These are phyloP conservation scores for Papiliotrema laurentii DNA, from an alignment of 1,284 basidiomycete species.

Conservation along the genomic window DNA sequence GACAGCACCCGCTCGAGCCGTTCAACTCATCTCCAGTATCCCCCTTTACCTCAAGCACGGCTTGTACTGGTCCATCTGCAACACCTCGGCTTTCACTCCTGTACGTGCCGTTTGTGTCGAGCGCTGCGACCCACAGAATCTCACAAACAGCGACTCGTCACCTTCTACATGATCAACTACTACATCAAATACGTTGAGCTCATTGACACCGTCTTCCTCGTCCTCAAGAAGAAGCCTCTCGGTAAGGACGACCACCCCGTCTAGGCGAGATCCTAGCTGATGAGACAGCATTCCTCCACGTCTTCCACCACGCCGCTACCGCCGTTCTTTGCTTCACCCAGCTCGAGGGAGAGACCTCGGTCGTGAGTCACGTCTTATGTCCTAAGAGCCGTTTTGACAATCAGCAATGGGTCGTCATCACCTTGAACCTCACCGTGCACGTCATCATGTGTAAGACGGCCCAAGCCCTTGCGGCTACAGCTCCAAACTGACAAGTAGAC, in stretches of 20 bases:
- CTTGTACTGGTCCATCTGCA: slow-evolving; percentile 74
- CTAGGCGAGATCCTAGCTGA: neutral
- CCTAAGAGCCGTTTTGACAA: neutral
- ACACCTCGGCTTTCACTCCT: slow-evolving; percentile 72
- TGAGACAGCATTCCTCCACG: slow-evolving; percentile 80
- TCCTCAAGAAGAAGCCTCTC: slow-evolving; percentile 96
- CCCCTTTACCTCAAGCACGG: slow-evolving; percentile 70
- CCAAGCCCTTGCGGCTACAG: neutral
- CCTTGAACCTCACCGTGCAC: slow-evolving; percentile 88
- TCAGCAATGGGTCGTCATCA: slow-evolving; percentile 94
- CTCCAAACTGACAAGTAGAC: slow-evolving; percentile 57
- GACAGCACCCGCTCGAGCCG: neutral
- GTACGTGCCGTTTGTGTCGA: slow-evolving; percentile 52
- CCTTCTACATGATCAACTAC: slow-evolving; percentile 98
- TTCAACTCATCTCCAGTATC: slow-evolving; percentile 38
- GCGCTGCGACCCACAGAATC: neutral
- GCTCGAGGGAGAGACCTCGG: slow-evolving; percentile 84
- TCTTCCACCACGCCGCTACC: slow-evolving; percentile 99
- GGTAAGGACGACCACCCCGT: slow-evolving; percentile 54
- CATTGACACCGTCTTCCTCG: slow-evolving; percentile 92
- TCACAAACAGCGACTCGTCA: slow-evolving; percentile 63
- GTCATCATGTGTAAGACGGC: slow-evolving; percentile 87
- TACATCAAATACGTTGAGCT: slow-evolving; percentile 93
- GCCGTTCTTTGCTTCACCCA: slow-evolving; percentile 92
- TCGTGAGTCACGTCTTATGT: slow-evolving; percentile 54